Evolutionary conservation across 2,329 filamentous ascomycete species (phyloP).

Genomic region (Hymenoscyphus fructigenus): DNA sequence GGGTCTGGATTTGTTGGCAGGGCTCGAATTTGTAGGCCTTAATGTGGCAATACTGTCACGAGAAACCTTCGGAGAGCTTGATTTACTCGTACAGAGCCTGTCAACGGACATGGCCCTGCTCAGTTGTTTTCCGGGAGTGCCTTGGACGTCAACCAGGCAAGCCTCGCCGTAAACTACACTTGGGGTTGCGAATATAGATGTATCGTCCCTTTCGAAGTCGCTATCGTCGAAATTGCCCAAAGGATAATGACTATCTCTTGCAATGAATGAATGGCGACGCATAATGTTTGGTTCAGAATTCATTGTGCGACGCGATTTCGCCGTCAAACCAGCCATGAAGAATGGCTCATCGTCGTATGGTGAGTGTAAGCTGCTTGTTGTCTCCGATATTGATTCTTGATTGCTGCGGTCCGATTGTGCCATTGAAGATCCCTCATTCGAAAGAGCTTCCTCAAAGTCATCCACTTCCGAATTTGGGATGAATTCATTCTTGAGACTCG

Average conservation of each 20-base stretch:
- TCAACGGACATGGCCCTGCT: constrained; percentile 27
- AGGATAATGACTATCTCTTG: constrained; percentile 6
- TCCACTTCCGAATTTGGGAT: constrained; percentile 56
- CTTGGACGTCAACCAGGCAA: constrained; percentile 33
- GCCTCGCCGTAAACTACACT: constrained; percentile 32
- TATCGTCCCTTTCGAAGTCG: constrained; percentile 19
- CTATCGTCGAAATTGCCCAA: constrained; percentile 12
- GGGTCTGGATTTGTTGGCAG: not conserved
- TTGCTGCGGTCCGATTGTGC: constrained; percentile 42
- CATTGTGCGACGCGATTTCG: constrained; percentile 14
- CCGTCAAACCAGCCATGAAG: constrained; percentile 22
- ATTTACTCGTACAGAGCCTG: constrained; percentile 17
- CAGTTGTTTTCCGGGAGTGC: constrained; percentile 15
- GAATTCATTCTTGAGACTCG: constrained; percentile 59
- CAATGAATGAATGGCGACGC: constrained; percentile 11
- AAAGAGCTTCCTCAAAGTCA: constrained; percentile 25
- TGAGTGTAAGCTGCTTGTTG: not conserved
- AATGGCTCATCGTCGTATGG: not conserved
- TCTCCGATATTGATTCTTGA: not conserved
- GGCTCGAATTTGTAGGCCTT: constrained; percentile 9
- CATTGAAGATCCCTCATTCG: not conserved
- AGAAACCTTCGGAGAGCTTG: constrained; percentile 6
- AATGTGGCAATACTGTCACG: constrained; percentile 7
- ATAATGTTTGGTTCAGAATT: not conserved
- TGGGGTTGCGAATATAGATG: constrained; percentile 21